phyloP scores from a whole-genome alignment of 2,329 filamentous ascomycete species.

The Fusarium sp. region DNA sequence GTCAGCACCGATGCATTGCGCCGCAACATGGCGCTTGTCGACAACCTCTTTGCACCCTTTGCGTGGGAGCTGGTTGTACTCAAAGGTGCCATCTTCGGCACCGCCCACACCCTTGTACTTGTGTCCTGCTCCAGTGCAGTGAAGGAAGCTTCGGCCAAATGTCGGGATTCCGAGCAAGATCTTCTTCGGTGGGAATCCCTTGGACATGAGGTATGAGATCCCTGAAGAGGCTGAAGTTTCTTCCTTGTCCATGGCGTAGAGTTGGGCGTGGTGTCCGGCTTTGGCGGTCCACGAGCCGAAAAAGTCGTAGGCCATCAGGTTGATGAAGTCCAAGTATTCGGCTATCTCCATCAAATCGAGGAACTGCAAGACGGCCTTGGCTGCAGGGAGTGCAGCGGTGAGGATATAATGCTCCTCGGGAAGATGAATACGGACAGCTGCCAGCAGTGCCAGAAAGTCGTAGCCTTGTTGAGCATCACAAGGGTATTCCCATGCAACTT shows the following conservation, averaged over 20 bases:
- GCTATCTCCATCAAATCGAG: slow-evolving; percentile 75
- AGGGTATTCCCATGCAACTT: slow-evolving; percentile 87
- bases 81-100: slow-evolving; percentile 75
- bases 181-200: slow-evolving; percentile 77
- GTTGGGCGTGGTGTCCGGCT: slow-evolving; percentile 81
- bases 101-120: slow-evolving; percentile 67
- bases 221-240: slow-evolving; percentile 75
- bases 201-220: slow-evolving; percentile 73
- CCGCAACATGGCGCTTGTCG: slow-evolving; percentile 75
- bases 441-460: slow-evolving; percentile 78
- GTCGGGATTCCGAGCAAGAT: slow-evolving; percentile 81
- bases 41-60: slow-evolving; percentile 72
- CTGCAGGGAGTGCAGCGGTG: slow-evolving; percentile 78
- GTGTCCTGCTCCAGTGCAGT: slow-evolving; percentile 74
- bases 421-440: slow-evolving; percentile 74
- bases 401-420: slow-evolving; percentile 76
- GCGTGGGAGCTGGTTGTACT: slow-evolving; percentile 77
- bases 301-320: slow-evolving; percentile 86
- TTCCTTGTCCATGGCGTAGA: slow-evolving; percentile 72
- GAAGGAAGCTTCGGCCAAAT: slow-evolving; percentile 81
- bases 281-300: slow-evolving; percentile 76
- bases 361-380: slow-evolving; percentile 73
- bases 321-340: slow-evolving; percentile 78
- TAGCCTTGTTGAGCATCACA: slow-evolving; percentile 73
- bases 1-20: slow-evolving; percentile 78